Conservation (phyloP, 1,139 yeast genomes). For the Pichia sp. region DNA sequence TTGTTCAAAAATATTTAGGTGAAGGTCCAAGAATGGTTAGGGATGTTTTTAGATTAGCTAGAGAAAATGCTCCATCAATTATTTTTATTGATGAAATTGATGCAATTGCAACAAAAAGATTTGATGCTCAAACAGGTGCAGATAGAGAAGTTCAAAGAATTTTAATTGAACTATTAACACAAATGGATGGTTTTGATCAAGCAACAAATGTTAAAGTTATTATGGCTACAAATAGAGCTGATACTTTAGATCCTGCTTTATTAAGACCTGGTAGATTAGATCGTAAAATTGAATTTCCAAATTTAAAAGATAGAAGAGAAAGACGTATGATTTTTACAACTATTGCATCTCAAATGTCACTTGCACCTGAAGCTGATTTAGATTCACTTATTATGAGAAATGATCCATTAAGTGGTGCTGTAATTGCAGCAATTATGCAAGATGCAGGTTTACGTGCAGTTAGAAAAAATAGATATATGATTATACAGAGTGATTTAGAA, state of each 20-base stretch:
- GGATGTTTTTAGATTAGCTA: conserved; percentile 93
- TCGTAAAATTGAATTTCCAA: conserved; percentile 95
- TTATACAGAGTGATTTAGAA: conserved; percentile 89
- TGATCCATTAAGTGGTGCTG: conserved; percentile 95
- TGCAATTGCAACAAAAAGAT: conserved; percentile 98
- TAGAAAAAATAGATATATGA: conserved; percentile 94
- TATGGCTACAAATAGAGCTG: conserved; percentile 99
- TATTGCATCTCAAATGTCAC: conserved; percentile 93
- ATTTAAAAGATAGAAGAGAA: conserved; percentile 92
- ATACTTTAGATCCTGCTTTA: conserved; percentile 94
- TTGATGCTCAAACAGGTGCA: conserved; percentile 99
- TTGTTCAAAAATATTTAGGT: conserved; percentile 95
- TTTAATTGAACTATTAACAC: conserved; percentile 88
- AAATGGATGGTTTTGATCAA: conserved; percentile 99
- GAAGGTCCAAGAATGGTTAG: conserved; percentile 99
- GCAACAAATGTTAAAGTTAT: conserved; percentile 91
- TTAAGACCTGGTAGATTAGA: conserved; percentile 98
- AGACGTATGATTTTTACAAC: conserved; percentile 94
- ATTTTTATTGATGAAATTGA: conserved; percentile 98
- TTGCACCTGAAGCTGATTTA: conserved; percentile 95
- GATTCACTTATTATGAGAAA: conserved; percentile 93
- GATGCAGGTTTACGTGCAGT: conserved; percentile 99
- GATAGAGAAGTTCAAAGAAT: conserved; percentile 99
- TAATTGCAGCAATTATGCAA: conserved; percentile 99
- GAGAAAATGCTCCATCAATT: conserved; percentile 95